Evolutionary conservation across 1,139 yeast species (phyloP).

Genomic region (Saccharomyces hybrid): DNA sequence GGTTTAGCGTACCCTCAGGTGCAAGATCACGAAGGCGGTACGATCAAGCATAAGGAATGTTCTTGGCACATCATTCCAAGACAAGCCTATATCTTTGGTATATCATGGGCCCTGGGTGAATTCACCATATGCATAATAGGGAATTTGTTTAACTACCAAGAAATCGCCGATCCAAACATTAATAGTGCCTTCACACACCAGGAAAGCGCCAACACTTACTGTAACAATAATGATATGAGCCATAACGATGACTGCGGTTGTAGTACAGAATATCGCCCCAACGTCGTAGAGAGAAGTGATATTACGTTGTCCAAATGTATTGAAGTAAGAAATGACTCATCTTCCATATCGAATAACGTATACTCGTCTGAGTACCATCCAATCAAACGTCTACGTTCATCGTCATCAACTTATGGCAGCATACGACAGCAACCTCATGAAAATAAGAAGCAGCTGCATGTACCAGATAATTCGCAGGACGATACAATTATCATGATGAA

Average conservation of each 20-base stretch:
- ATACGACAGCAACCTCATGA: background rate
- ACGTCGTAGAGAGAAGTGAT: constrained; percentile 13
- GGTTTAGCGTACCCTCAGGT: constrained; percentile 32
- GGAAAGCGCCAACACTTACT: background rate
- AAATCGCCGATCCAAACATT: constrained; percentile 11
- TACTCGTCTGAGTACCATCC: constrained; percentile 16
- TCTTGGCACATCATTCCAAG: constrained; percentile 32
- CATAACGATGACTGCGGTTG: constrained; percentile 4
- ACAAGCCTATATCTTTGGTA: constrained; percentile 30
- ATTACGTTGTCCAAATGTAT: constrained; percentile 29
- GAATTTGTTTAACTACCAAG: constrained; percentile 24
- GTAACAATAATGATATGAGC: background rate
- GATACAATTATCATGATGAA: constrained; percentile 5
- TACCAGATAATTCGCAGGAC: background rate
- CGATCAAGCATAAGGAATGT: background rate
- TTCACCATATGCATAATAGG: constrained; percentile 21
- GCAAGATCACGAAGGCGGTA: constrained; percentile 16
- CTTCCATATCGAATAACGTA: constrained; percentile 29
- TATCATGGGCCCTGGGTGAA: constrained; percentile 31
- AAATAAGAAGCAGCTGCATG: background rate
- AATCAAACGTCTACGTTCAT: background rate
- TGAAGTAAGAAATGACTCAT: constrained; percentile 24
- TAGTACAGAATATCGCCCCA: constrained; percentile 3
- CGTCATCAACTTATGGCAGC: background rate
- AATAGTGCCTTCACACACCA: background rate